Conservation (phyloP, 1,284 basidiomycete species). For the Anthracocystis walkeri region DNA sequence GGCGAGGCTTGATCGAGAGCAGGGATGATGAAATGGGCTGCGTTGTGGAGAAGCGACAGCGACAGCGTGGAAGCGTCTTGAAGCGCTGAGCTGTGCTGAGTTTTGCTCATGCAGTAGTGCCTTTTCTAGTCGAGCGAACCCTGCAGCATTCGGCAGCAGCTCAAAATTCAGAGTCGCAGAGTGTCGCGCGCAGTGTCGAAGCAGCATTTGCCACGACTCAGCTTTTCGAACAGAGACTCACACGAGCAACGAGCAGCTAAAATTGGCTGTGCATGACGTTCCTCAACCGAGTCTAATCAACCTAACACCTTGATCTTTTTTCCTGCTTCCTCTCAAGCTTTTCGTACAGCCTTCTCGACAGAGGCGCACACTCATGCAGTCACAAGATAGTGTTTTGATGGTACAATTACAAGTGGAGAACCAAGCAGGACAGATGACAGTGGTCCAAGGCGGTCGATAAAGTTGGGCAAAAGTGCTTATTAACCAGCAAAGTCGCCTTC, state of each 20-base stretch:
- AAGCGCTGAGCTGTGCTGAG: constrained; percentile 3
- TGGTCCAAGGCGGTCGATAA: not conserved
- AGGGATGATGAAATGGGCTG: not conserved
- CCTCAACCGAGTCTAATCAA: not conserved
- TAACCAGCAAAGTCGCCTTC: constrained; percentile 53
- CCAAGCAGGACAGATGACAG: not conserved
- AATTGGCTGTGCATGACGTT: constrained; percentile 1
- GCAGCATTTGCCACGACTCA: constrained; percentile 13
- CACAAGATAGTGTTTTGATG: not conserved
- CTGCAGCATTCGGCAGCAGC: constrained; percentile 9
- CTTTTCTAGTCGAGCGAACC: constrained; percentile 4
- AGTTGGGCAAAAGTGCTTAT: not conserved
- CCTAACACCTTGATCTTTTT: not conserved
- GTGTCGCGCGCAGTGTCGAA: constrained; percentile 9
- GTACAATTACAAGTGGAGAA: constrained; percentile 1
- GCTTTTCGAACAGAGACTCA: constrained; percentile 4
- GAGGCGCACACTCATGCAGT: not conserved
- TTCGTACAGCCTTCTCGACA: not conserved
- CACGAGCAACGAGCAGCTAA: not conserved
- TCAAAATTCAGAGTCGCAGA: constrained; percentile 5
- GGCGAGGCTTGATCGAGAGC: not conserved
- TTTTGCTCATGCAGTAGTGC: not conserved
- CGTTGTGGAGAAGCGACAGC: constrained; percentile 30
- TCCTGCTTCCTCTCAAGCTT: not conserved
- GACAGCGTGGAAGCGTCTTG: constrained; percentile 24